Evolutionary conservation across 1,284 basidiomycete genomes (phyloP).

Genomic region (Heterobasidion annosum): DNA sequence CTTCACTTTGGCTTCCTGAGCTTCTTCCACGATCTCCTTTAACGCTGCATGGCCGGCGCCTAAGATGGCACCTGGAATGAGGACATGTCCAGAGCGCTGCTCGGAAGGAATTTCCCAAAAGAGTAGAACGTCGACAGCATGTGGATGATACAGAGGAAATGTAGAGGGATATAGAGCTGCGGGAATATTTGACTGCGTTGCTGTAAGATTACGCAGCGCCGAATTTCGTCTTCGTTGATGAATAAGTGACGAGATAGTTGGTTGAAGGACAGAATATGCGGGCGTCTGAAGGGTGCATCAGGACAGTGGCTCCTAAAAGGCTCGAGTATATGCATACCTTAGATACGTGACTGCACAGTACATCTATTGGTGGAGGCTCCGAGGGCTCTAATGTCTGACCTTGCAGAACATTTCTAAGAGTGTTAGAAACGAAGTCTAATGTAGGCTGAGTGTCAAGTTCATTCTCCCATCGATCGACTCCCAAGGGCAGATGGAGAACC

Average conservation of each 20-base stretch:
- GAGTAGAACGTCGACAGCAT: slow-evolving; percentile 62
- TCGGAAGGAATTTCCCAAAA: slow-evolving; percentile 63
- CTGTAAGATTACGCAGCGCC: slow-evolving; percentile 25
- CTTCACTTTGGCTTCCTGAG: slow-evolving; percentile 56
- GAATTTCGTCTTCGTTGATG: slow-evolving; percentile 37
- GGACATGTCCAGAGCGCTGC: slow-evolving; percentile 50
- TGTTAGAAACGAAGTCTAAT: slow-evolving; percentile 38
- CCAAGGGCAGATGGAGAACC: slow-evolving; percentile 34
- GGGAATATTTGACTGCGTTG: slow-evolving; percentile 58
- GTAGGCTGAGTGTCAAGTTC: slow-evolving; percentile 31
- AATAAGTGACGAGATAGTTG: slow-evolving; percentile 35
- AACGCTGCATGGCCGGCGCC: slow-evolving; percentile 64
- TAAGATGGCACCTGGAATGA: slow-evolving; percentile 49
- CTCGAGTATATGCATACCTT: slow-evolving; percentile 27
- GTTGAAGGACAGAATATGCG: slow-evolving; percentile 19
- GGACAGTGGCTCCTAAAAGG: background rate
- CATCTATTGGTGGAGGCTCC: slow-evolving; percentile 45
- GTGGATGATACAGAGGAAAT: slow-evolving; percentile 76
- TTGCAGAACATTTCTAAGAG: slow-evolving; percentile 45
- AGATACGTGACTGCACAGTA: slow-evolving; percentile 40
- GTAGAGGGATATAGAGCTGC: slow-evolving; percentile 39
- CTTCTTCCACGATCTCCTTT: slow-evolving; percentile 43
- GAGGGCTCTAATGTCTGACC: slow-evolving; percentile 32
- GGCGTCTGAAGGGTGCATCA: slow-evolving; percentile 10
- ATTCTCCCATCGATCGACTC: slow-evolving; percentile 29